These are phyloP conservation scores for Lactarius pseudohatsudake DNA, from an alignment of 768 basidiomycete genomes.

Conservation along the genomic window DNA sequence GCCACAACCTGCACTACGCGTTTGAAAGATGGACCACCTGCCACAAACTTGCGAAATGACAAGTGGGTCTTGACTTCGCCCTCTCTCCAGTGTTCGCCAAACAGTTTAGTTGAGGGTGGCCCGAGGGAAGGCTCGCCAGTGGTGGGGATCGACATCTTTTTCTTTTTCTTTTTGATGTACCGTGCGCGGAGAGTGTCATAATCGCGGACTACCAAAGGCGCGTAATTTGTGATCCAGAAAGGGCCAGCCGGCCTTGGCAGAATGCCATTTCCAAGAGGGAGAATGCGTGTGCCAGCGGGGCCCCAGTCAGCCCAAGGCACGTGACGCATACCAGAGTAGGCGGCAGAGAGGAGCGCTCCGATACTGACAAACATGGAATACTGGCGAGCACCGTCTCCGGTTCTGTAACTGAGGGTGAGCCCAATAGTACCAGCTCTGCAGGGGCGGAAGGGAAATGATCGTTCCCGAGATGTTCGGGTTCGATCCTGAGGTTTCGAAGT, in stretches of 20 bases:
- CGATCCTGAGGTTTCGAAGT: no score
- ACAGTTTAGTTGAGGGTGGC: conserved; percentile 4
- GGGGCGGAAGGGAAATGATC: no score
- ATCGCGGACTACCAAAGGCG: conserved; percentile 20
- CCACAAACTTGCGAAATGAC: conserved; percentile 19
- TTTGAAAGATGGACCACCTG: neutral
- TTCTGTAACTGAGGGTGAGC: neutral
- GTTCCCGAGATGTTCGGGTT: no score
- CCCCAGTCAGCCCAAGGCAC: conserved; percentile 18
- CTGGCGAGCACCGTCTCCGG: neutral
- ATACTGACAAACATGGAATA: conserved; percentile 14
- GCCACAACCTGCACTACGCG: neutral
- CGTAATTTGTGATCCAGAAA: conserved; percentile 14
- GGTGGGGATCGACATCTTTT: neutral
- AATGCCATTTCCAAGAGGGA: neutral
- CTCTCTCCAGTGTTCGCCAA: conserved; percentile 1
- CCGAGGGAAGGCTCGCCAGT: neutral
- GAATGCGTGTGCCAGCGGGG: conserved; percentile 13
- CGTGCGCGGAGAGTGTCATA: conserved; percentile 9
- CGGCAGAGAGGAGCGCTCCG: neutral
- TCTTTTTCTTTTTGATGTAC: neutral
- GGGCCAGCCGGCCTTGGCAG: conserved; percentile 15
- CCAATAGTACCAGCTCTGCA: no score
- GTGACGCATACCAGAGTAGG: neutral
- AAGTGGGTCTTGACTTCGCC: conserved; percentile 10